Evolutionary conservation across 2,329 filamentous ascomycete species (phyloP).

Genomic region (Thermothelomyces thermophilus): DNA sequence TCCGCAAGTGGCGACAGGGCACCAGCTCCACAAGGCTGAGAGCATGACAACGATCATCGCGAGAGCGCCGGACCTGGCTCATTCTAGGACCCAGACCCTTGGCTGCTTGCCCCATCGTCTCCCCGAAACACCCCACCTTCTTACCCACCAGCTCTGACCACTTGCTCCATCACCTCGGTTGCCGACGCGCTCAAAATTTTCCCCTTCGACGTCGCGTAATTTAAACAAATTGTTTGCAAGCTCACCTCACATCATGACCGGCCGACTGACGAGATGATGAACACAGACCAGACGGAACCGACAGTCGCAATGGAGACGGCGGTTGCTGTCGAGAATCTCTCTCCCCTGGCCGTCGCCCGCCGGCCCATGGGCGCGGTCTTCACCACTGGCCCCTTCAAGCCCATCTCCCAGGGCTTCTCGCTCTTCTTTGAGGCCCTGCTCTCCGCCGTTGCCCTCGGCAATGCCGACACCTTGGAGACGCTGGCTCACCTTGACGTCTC

Average conservation of each 20-base stretch:
- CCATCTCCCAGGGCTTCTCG: not conserved
- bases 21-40: constrained; percentile 8
- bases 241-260: not conserved
- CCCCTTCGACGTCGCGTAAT: constrained; percentile 2
- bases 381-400: not conserved
- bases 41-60: not conserved
- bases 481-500: not conserved
- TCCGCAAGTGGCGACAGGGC: not conserved
- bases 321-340: not conserved
- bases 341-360: not conserved
- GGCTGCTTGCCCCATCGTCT: too few relatives aligned
- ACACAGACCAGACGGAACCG: not conserved
- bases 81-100: not conserved
- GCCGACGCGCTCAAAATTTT: constrained; percentile 8
- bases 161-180: constrained; percentile 1
- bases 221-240: not conserved
- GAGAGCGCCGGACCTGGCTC: not conserved
- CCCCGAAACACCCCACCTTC: constrained; percentile 5
- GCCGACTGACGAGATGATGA: constrained; percentile 1
- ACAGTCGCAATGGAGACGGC: not conserved
- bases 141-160: not conserved
- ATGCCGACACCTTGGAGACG: not conserved
- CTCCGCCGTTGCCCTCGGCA: not conserved
- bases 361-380: not conserved
- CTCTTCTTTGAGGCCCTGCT: constrained; percentile 1